These are phyloP conservation scores for Astragalus membranaceus DNA, from an alignment of 306 rosid species.

Conservation along the genomic window DNA sequence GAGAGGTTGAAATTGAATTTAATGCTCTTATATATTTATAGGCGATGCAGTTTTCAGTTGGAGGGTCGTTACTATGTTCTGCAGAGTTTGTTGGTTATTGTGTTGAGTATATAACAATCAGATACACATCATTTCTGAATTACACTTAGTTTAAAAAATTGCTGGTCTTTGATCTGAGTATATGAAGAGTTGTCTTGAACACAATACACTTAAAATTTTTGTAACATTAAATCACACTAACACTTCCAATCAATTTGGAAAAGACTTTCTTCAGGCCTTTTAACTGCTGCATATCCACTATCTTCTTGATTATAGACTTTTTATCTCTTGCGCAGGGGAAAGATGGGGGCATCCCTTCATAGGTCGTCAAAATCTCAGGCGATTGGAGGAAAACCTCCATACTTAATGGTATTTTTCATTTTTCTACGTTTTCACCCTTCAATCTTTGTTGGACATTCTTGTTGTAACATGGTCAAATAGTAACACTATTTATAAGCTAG, in stretches of 20 bases:
- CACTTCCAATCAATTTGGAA: not conserved
- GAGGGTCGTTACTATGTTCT: not conserved
- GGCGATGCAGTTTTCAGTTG: not conserved
- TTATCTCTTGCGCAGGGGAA: constrained; percentile 42
- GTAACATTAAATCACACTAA: not conserved
- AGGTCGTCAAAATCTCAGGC: constrained; percentile 31
- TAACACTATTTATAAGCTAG: not conserved
- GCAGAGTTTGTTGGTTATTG: too few species aligned
- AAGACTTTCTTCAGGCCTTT: not conserved
- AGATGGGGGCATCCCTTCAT: constrained; percentile 57
- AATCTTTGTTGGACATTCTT: not conserved
- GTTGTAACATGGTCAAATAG: not conserved
- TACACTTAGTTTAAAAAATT: not conserved
- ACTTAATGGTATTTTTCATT: constrained; percentile 32
- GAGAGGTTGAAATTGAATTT: not conserved
- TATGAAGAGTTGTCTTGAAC: not conserved
- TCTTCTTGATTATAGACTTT: not conserved
- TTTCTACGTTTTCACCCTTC: not conserved
- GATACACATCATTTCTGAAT: not conserved
- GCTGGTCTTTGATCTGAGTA: not conserved
- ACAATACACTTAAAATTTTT: not conserved
- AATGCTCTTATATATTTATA: not conserved
- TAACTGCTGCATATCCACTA: not conserved
- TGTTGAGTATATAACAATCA: too few species aligned
- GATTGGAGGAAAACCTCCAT: constrained; percentile 56